Base-by-base conservation (phyloP, 208 protist species). In the Wallacemonas sp. region DNA sequence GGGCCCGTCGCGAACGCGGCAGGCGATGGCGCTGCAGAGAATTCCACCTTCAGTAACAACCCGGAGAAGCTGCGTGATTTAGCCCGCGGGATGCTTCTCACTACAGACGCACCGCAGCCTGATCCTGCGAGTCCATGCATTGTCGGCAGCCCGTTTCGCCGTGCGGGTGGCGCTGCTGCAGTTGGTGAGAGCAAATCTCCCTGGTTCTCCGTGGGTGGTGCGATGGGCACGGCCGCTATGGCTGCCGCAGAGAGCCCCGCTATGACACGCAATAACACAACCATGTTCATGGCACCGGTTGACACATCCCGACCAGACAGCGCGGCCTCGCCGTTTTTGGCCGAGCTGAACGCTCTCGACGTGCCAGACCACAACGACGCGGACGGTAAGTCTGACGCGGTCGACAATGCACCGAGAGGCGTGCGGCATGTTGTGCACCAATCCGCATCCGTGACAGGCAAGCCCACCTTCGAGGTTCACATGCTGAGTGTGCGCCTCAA, bases 381-480 rank as follows among this genome's bases (percentile, higher is more conserved):
- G 5, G 9, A 26, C 3, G 31, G 19, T 5, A 17, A 9, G 28
- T 31, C 0, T 38, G 30, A 21, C 9, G 3, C 15, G 0, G 51
- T 4, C 24, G 30, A 58, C 36, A 17, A 19, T 4, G 51, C 51
- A 3, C 51, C 51, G 15, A 39, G 33, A 6, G 51, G 51, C 30
- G 51, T 58, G 26, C 51, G 51, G n/a, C 51, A 58, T 31, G 27
- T 58, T 8, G 28, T 58, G 19, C 31, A 21, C 24, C 51, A 58
- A n/a, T 27, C 30, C 30, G 21, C 28, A 11, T 6, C 4, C 51
- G n/a, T 11, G n/a, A 39, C 6, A 9, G 26, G 51, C 30, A 58
- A 58, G 51, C 51, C 51, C 8, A 14, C n/a, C 28, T 58, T 58
- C 4, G 51, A 58, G 11, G 30, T 42, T 14, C 24, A 24, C 15